Base-by-base conservation (phyloP, 257 asterid species). In the Vinca minor region DNA sequence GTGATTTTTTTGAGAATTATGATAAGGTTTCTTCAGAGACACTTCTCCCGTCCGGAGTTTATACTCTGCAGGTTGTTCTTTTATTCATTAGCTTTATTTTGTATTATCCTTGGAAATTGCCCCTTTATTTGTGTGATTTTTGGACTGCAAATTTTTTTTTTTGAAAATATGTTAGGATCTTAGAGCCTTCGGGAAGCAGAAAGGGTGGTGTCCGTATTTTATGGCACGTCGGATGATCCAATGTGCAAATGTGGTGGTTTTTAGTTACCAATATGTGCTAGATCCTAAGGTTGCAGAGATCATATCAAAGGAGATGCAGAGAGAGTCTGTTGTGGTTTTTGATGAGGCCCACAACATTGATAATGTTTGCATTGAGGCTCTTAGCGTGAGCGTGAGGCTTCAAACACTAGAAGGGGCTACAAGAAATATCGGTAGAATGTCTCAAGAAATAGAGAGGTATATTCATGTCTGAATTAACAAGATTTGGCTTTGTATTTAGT, bases 281-380 rank as follows among this genome's bases (percentile, higher is more conserved):
- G 98, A 93, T 79, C 98, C 98, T 29, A 93, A 93, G 78, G 98
- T 93, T 74, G 98, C 98, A 1, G 91, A 91, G 63, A 82, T 93
- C 68, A 93, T 93, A 78, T 93, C 98, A 3, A 93, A 87, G 77
- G 97, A 93, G 87, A 93, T 93, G 97, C 96, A 89, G 82, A 87
- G 84, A 70, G 98, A 89, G 81, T 74, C 89, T 39, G 98, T 93
- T 53, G 97, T 93, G 65, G 97, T 93, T 73, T 93, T 93, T 75
- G 98, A 93, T 63, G 98, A 93, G 85, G 98, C 97, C 50, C 98
- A 93, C 74, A 93, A 93, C 71, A 93, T 93, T 38, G 98, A 93
- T 77, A 93, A 84, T 83, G 98, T 93, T 63, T 93, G 98, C 71
- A 93, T 93, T 12, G 98, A 93, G 77, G 97, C 98, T 46, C 87